phyloP scores from a whole-genome alignment of 139 green algal genomes.

The Chlamydomonas schloesseri region DNA sequence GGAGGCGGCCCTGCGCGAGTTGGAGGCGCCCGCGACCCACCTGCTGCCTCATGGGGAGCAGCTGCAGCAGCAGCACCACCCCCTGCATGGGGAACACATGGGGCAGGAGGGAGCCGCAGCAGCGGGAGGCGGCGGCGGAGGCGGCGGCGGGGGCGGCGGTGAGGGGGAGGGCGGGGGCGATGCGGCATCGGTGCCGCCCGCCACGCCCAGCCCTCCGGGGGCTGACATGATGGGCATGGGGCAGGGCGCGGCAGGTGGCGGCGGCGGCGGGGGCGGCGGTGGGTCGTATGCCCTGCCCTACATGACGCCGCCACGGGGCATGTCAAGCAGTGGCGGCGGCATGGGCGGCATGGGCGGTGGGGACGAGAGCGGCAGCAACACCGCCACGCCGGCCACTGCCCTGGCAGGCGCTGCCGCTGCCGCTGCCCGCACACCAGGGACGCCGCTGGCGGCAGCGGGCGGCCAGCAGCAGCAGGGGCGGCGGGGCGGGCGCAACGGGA shows the following conservation, averaged over 20 bases:
- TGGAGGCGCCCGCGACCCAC: conserved; percentile 47
- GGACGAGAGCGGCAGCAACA: background rate
- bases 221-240: too few relatives aligned
- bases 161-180: background rate
- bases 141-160: background rate
- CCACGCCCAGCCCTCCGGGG: background rate
- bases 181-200: background rate
- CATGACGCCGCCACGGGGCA: conserved; percentile 31
- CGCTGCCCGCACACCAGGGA: too few relatives aligned
- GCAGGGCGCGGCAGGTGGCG: too few relatives aligned
- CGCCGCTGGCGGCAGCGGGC: background rate
- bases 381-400: background rate
- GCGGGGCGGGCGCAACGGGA: background rate
- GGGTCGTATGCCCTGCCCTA: conserved; percentile 12
- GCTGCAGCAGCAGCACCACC: too few relatives aligned
- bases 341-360: background rate
- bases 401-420: too few relatives aligned
- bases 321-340: background rate
- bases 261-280: background rate
- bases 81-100: too few relatives aligned
- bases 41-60: too few relatives aligned
- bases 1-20: conserved; percentile 51
- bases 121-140: background rate
- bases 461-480: background rate
- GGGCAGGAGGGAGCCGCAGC: too few relatives aligned